Evolutionary conservation across 352 stramenopile species (phyloP).

Genomic region (Globisporangium irregulare): DNA sequence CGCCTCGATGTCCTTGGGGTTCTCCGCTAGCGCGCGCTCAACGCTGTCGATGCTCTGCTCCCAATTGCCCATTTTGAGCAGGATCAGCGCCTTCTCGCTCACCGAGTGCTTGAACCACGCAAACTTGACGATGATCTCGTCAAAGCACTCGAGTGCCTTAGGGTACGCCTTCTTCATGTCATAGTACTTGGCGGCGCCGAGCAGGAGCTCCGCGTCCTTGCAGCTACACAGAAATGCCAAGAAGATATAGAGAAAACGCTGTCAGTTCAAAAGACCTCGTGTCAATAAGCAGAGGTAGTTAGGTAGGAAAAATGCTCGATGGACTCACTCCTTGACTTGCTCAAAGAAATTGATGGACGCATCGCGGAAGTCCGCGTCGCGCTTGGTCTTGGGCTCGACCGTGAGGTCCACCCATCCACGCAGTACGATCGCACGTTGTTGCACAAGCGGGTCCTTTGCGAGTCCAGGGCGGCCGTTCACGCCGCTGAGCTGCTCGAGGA

Average conservation of each 20-base stretch:
- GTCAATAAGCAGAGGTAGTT: no score
- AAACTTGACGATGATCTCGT: constrained; percentile 77
- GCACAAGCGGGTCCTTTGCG: constrained; percentile 24
- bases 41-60: constrained; percentile 81
- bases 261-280: no score
- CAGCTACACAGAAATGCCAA: constrained; percentile 7
- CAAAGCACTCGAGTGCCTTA: constrained; percentile 60
- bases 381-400: constrained; percentile 63
- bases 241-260: no score
- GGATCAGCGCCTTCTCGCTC: constrained; percentile 74
- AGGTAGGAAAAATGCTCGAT: no score
- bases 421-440: constrained; percentile 54
- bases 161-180: constrained; percentile 70
- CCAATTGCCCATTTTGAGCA: constrained; percentile 86
- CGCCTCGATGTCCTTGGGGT: constrained; percentile 68
- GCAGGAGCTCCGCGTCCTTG: constrained; percentile 67
- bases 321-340: constrained; percentile 35
- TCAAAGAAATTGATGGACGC: constrained; percentile 66
- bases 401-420: constrained; percentile 79
- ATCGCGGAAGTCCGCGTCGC: constrained; percentile 58
- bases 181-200: constrained; percentile 72
- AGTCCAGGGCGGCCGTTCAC: constrained; percentile 19
- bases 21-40: constrained; percentile 64
- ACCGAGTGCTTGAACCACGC: constrained; percentile 83
- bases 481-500: constrained; percentile 58